Conservation (phyloP, 257 asterid species). For the Fraxinus anomala region DNA sequence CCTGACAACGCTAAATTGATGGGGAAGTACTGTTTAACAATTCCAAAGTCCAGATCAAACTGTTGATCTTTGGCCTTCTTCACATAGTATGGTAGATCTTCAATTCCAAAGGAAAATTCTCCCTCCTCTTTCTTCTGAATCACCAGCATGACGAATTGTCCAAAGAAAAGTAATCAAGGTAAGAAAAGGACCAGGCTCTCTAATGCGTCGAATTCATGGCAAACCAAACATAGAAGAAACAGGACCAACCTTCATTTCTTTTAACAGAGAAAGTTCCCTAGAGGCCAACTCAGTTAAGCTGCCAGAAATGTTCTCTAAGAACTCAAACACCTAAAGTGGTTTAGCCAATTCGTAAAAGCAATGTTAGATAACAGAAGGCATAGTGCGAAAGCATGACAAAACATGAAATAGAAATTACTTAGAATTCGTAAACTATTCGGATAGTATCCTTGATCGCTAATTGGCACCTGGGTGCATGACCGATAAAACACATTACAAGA, state of each 20-base stretch:
- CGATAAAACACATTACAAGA: background rate
- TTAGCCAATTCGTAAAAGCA: constrained; percentile 4
- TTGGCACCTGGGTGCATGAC: background rate
- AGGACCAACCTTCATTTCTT: constrained; percentile 75
- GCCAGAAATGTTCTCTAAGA: constrained; percentile 78
- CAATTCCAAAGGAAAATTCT: constrained; percentile 71
- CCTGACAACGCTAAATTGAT: constrained; percentile 81
- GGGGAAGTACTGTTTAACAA: constrained; percentile 81
- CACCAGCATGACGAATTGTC: constrained; percentile 29
- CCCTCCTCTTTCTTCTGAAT: constrained; percentile 84
- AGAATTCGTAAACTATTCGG: background rate
- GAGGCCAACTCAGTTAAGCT: constrained; percentile 79
- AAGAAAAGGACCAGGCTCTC: background rate
- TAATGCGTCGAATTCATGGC: constrained; percentile 11
- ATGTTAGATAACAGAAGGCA: constrained; percentile 10
- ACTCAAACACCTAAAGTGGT: constrained; percentile 71
- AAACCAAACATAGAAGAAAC: constrained; percentile 16
- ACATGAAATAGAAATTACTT: background rate
- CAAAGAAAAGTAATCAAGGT: constrained; percentile 23
- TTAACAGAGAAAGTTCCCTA: constrained; percentile 69
- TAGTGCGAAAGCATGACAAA: constrained; percentile 19
- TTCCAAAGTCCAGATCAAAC: constrained; percentile 73
- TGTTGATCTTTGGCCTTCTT: constrained; percentile 70
- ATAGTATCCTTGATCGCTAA: background rate
- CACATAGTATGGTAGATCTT: constrained; percentile 78